Evolutionary conservation across 495 filamentous ascomycete genomes (phyloP), one percentile per base, ranked within the genome.

Genomic region (Penicillium roqueforti): DNA sequence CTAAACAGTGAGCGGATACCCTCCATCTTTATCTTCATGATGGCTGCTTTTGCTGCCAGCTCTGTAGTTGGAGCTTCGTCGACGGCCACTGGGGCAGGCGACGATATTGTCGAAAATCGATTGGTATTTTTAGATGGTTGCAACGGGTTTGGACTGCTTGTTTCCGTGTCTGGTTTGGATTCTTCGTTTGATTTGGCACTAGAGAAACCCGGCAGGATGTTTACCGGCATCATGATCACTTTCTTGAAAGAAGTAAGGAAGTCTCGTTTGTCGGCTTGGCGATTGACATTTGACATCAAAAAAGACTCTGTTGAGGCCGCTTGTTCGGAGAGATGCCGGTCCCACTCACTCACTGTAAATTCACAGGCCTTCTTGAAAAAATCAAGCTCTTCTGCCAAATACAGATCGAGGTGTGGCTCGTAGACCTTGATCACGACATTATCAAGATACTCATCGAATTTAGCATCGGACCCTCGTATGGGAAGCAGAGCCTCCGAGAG

Each of bases 151-250:
- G 62, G 53, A 19, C 62, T 63, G 44, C 64, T 67, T 1, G 73
- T 57, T n/a, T 68, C 70, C 1, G 66, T 58, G 56, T 63, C 65
- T 6, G 64, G 53, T 48, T 71, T 76, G 37, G 58, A 9, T 26
- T 66, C 54, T 16, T 55, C 78, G 47, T 61, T 75, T 20, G 68
- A 36, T 61, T 81, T 72, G 58, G 76, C 80, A 23, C 71, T 62
- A 8, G 81, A 83, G 44, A 86, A 80, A 22, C 80, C 78, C 4
- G 89, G 90, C 3, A 97, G 71, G 22, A 92, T 91, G 44, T 89
- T 93, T 26, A 97, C 92, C 20, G 95, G 95, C 84, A 95, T 91
- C 88, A 97, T 95, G 57, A 99, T 89, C 9, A 99, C 93, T 64
- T 99, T 97, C 69, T 91, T 97, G 76, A 99, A 99, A 1, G 91